phyloP scores from a whole-genome alignment of 192 early-diverging fungal species.

The Coemansia sp. region DNA sequence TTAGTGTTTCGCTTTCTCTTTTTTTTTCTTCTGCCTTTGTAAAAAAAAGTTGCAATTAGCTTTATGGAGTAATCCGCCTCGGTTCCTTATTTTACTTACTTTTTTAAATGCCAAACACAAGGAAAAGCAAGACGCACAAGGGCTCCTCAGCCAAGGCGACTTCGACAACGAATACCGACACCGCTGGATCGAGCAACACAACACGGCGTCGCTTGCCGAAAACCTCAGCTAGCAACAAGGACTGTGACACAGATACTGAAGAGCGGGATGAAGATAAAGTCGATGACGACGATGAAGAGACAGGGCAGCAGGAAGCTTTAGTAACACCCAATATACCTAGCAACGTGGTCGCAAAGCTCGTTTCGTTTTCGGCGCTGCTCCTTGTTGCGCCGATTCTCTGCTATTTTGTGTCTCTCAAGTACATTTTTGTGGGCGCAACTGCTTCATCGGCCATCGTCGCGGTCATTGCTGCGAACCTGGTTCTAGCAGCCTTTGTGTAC shows the following conservation, averaged over 20 bases:
- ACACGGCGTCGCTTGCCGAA: background rate
- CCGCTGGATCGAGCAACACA: background rate
- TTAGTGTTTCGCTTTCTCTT: no score
- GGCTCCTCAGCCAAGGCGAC: background rate
- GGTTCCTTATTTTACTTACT: no score
- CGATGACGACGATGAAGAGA: background rate
- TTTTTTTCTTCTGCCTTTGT: no score
- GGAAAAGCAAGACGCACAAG: constrained; percentile 3
- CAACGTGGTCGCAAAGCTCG: constrained; percentile 38
- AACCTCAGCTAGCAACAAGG: background rate
- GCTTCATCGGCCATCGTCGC: constrained; percentile 46
- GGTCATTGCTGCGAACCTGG: constrained; percentile 41
- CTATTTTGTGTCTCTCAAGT: constrained; percentile 46
- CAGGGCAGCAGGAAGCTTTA: background rate
- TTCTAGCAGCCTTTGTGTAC: constrained; percentile 45
- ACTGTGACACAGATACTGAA: no score
- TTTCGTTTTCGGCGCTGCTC: constrained; percentile 40
- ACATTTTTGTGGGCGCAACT: constrained; percentile 43
- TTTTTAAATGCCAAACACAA: constrained; percentile 6
- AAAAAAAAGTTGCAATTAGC: no score
- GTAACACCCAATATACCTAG: constrained; percentile 21
- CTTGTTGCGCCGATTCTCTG: constrained; percentile 38
- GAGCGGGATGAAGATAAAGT: background rate
- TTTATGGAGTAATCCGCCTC: no score
- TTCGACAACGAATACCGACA: background rate